phyloP scores from a whole-genome alignment of 1,284 basidiomycete genomes.

The Volvariella surrecta region DNA sequence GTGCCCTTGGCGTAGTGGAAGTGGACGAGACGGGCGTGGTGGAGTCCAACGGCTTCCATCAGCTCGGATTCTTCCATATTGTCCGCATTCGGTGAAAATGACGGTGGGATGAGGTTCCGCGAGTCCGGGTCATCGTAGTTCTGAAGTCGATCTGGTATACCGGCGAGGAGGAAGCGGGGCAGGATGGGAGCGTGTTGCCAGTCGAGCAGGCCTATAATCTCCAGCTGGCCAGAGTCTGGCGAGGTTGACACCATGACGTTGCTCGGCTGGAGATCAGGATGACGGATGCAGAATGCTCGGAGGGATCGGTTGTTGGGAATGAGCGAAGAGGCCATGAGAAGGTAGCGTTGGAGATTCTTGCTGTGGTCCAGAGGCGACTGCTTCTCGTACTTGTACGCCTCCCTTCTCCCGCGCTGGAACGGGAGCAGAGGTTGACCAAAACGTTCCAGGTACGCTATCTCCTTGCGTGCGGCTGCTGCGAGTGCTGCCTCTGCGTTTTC shows the following conservation, averaged over 20 bases:
- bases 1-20: constrained; percentile 36
- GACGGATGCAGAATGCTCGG: constrained; percentile 31
- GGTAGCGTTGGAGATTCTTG: constrained; percentile 29
- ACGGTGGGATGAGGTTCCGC: constrained; percentile 25
- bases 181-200: constrained; percentile 38
- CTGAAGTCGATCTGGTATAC: constrained; percentile 33
- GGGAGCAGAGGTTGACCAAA: constrained; percentile 43
- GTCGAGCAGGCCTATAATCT: constrained; percentile 28
- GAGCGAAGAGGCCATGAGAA: constrained; percentile 28
- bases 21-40: constrained; percentile 34
- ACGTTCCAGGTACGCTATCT: constrained; percentile 37
- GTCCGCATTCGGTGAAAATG: constrained; percentile 30
- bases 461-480: constrained; percentile 34
- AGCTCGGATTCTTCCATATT: constrained; percentile 21
- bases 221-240: constrained; percentile 23
- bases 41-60: constrained; percentile 20
- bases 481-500: constrained; percentile 36
- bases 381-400: constrained; percentile 35
- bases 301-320: constrained; percentile 23
- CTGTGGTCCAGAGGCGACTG: constrained; percentile 38
- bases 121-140: constrained; percentile 35
- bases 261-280: constrained; percentile 32
- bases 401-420: constrained; percentile 35
- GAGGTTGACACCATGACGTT: constrained; percentile 30
- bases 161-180: constrained; percentile 36